Evolutionary conservation across 2,329 filamentous ascomycete species (phyloP).

Genomic region (Aspergillus tamarii): DNA sequence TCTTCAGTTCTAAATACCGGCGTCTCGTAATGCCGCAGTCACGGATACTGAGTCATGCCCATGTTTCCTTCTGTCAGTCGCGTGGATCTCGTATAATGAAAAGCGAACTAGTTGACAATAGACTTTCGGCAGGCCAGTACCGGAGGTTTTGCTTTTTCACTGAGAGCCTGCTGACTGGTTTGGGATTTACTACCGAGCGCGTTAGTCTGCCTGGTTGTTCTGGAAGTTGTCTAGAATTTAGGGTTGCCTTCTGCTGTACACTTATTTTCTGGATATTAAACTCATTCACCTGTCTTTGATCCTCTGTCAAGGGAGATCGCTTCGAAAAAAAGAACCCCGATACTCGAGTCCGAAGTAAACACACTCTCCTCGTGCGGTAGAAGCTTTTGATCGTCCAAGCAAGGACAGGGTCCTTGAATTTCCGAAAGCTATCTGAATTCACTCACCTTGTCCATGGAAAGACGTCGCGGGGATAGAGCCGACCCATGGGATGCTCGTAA

Average conservation of each 20-base stretch:
- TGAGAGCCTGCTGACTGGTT: neutral
- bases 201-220: neutral
- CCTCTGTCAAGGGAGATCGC: neutral
- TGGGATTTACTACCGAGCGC: neutral
- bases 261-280: no score
- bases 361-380: neutral
- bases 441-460: neutral
- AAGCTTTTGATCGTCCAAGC: neutral
- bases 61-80: neutral
- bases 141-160: neutral
- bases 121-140: constrained; percentile 3
- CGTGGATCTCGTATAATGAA: neutral
- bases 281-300: neutral
- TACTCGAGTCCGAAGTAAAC: neutral
- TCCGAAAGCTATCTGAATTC: neutral
- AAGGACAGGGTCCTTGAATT: neutral
- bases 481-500: neutral
- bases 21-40: neutral
- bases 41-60: neutral
- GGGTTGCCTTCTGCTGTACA: neutral
- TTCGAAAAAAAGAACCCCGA: no score
- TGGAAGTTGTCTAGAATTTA: neutral
- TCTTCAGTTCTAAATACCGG: neutral
- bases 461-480: neutral
- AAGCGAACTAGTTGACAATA: neutral